Base-by-base conservation (phyloP, 768 basidiomycete genomes). In the Boletus speciosus region DNA sequence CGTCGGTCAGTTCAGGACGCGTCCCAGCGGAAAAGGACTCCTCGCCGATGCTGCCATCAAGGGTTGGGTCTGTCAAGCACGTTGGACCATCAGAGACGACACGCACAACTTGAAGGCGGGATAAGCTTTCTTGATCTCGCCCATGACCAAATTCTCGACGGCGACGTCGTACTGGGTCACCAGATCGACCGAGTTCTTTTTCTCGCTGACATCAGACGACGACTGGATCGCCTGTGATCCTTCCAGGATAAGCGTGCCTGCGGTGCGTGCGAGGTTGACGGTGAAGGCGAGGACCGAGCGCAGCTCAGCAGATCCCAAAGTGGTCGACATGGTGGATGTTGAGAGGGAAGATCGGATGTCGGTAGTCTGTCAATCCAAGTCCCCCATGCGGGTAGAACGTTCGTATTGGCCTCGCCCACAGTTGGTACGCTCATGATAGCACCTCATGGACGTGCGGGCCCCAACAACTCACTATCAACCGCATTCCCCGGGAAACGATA, bases 161-260 rank as follows among this genome's bases (percentile, higher is more conserved):
- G 79, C 83, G 36, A 94, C 86, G 70, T 98, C 95, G 63, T 91
- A 97, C 72, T 95, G 89, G 0, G 95, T 98, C 25, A 98, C 95
- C 32, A 98, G 76, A 73, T 97, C 95, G 21, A 94, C 93, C 3
- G 93, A 82, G 66, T 95, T 97, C 73, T 91, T 92, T 81, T 97
- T 98, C 76, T 90, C 86, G 57, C 80, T 81, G 35, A 89, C 76
- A 61, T 79, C 75, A 0, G 79, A 75, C 16, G 80, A 75, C 12
- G 72, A 74, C 65, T 80, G 84, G 66, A 91, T 93, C 51, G 79
- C 92, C 57, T 80, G 79, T 21, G 84, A 90, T 54, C 90, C 90
- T 65, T 87, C 80, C 1, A 88, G 75, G 49, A 93, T 93, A 53
- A 93, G 72, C 5, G 74, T 77, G 7, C 93, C 91, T 0, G 93